These are phyloP conservation scores for Suhomyces kilbournensis DNA, from an alignment of 805 yeast genomes.

Conservation along the genomic window DNA sequence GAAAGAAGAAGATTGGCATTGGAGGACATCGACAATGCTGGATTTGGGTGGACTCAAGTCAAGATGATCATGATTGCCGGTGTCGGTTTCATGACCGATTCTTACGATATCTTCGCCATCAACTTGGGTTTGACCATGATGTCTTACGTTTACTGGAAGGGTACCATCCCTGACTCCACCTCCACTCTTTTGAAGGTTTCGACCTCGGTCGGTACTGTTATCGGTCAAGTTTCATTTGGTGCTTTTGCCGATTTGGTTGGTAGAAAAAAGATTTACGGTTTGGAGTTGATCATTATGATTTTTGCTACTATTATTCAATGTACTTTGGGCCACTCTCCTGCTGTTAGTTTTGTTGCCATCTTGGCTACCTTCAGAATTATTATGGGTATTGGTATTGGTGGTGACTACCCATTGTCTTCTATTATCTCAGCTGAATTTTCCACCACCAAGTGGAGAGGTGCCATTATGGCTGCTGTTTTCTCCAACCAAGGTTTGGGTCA, in stretches of 20 bases:
- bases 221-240: conserved; percentile 88
- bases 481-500: conserved; percentile 98
- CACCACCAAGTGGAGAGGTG: conserved; percentile 97
- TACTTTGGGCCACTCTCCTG: conserved; percentile 67
- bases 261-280: conserved; percentile 84
- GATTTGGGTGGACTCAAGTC: conserved; percentile 79
- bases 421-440: conserved; percentile 90
- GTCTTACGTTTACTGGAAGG: conserved; percentile 69
- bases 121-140: conserved; percentile 80
- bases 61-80: conserved; percentile 83
- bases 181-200: conserved; percentile 78
- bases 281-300: conserved; percentile 82
- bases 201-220: conserved; percentile 90
- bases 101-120: conserved; percentile 90
- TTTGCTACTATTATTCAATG: conserved; percentile 77
- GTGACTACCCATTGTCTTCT: conserved; percentile 94
- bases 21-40: conserved; percentile 77
- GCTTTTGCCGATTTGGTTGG: conserved; percentile 77
- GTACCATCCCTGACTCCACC: conserved; percentile 66
- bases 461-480: conserved; percentile 93
- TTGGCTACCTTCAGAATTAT: conserved; percentile 76
- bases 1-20: conserved; percentile 85
- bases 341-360: conserved; percentile 69
- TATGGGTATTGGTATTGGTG: conserved; percentile 97
- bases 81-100: conserved; percentile 90